phyloP scores from a whole-genome alignment of 2,329 filamentous ascomycete species.

The Helotiales sp. region DNA sequence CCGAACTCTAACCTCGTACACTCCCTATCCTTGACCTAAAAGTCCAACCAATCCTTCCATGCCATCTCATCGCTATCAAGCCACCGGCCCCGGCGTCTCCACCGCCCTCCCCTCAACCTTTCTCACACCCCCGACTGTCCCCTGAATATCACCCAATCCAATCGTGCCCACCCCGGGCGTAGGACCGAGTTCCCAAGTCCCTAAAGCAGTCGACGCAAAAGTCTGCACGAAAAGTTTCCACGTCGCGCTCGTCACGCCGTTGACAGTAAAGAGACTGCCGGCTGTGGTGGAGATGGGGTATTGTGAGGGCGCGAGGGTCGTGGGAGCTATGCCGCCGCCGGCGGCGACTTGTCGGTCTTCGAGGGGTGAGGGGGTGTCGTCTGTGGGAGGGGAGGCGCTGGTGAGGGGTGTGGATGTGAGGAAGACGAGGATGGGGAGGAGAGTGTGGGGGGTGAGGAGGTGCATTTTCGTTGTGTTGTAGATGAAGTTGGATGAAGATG shows the following conservation, averaged over 20 bases:
- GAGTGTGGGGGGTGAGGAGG: not conserved
- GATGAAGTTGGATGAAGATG: not conserved
- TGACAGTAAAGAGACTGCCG: conserved; percentile 28
- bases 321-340: conserved; percentile 20
- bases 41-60: not conserved
- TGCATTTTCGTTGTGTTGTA: not conserved
- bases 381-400: not conserved
- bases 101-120: conserved; percentile 19
- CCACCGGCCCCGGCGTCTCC: conserved; percentile 12
- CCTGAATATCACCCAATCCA: conserved; percentile 37
- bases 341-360: conserved; percentile 20
- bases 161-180: conserved; percentile 36
- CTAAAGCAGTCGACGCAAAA: conserved; percentile 40
- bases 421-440: not conserved
- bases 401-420: not conserved
- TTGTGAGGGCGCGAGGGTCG: conserved; percentile 27
- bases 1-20: no score
- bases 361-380: not conserved
- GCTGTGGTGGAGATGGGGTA: conserved; percentile 26
- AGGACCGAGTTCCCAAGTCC: conserved; percentile 38
- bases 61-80: not conserved
- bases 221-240: conserved; percentile 37
- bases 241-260: conserved; percentile 29
- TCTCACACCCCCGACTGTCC: conserved; percentile 24
- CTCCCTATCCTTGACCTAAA: no score